Evolutionary conservation across 2,329 filamentous ascomycete species (phyloP), one percentile per base, ranked within the genome.

Genomic region (Exophiala sp.): DNA sequence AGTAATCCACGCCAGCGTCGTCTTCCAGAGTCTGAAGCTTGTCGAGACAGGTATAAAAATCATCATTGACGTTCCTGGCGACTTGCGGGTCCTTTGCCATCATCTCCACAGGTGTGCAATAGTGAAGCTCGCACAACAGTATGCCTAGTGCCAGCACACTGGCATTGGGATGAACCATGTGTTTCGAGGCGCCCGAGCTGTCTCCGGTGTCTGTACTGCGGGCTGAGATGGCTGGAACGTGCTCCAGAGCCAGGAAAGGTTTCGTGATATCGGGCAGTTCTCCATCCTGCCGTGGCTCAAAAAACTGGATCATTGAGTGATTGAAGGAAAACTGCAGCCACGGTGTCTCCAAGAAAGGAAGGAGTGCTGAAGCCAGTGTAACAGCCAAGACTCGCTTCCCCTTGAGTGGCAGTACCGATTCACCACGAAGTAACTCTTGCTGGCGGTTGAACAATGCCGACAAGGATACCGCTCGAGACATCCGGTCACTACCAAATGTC

Each of bases 111-210:
- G 60, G 59, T 59, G 51, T 62, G 46, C 60, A 62, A 51, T 58
- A 61, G 47, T 62, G 60, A 59, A 62, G 58, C 56, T 62, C 60
- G 46, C 60, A 62, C 58, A 62, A 58, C 42, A 62, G 60, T 48
- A 62, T 61, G 23, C 60, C 60, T 51, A 62, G 58, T 34, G 41
- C 59, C 49, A 61, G 48, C 48, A 62, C 59, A 59, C 60, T 43
- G 22, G 41, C 41, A 18, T 43, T 43, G 60, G 59, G 59, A 60
- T 62, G 59, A 35, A 62, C 59, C 45, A 59, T 58, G 43, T 61
- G 59, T 55, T 60, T 60, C 13, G 48, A 58, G 52, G 16, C 43
- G 38, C 40, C 52, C 46, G 52, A 55, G 41, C 5, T 49, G 46
- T 47, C 41, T 52, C 43, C 47, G 19, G 46, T 56, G 43, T 54